Evolutionary conservation across 257 asterid species (phyloP), one percentile per base, ranked within the genome.

Genomic region (Plantago major): DNA sequence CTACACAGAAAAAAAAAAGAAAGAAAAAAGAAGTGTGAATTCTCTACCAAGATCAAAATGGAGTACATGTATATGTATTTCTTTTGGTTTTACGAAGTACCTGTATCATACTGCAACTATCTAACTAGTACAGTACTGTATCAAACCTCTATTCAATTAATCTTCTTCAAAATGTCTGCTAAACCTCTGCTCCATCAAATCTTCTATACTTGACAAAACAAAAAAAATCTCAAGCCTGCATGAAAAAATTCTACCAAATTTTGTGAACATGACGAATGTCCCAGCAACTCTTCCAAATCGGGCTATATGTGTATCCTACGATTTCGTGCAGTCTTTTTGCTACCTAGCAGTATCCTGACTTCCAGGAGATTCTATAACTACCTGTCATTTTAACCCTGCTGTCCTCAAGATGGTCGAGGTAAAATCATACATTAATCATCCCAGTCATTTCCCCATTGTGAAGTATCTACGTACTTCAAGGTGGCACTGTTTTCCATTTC

Each of bases 391-490:
- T n/a, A 14, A 16, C 43, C 10, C 22, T 30, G 44, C 28, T 42
- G 10, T 22, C 30, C 16, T 42, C 60, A 3, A 38, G 42, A 53
- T 54, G 46, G 52, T 40, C 33, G 28, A 44, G 40, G 43, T 30
- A 14, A 22, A 54, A 53, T 53, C 64, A 26, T 46, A 15, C 11
- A 28, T 38, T 61, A 67, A 46, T 64, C 71, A 14, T 73, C 71
- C 74, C 78, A 64, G 48, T 54, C 69, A 26, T 53, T 63, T 67
- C 61, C 61, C 71, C 66, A 54, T 55, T 64, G 70, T 18, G 63
- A 4, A 6, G 68, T 64, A 65, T 68, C 74, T 1, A 68, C 60
- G 17, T 76, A 68, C 65, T 72, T 71, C 57, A 64, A 60, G 47
- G 77, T 46, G 56, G 50, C 68, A 11, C 73, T 54, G n/a, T 65